A percentile compares a stretch with the other conserved stretches of the same genome.
phyloP scores from a whole-genome alignment of 495 filamentous ascomycete species.

The Podospora pseudopauciseta region DNA sequence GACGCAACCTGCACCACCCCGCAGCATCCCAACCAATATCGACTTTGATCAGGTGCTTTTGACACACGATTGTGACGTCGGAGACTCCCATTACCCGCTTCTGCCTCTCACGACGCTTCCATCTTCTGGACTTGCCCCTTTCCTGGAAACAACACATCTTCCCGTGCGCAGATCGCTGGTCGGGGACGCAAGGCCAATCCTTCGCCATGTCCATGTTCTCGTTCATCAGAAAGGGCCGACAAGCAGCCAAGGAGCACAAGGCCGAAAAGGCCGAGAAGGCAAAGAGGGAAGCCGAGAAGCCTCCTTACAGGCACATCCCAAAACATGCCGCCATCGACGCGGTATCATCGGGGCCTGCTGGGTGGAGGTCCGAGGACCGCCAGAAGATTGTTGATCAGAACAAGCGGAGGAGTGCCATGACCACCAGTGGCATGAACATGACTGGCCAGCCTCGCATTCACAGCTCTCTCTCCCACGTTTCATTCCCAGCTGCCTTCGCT shows the following conservation, averaged over 20 bases:
- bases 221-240: constrained; percentile 43
- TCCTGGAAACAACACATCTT: not conserved
- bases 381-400: constrained; percentile 43
- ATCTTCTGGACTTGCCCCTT: not conserved
- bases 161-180: not conserved
- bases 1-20: constrained; percentile 8
- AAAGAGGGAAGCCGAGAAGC: constrained; percentile 38
- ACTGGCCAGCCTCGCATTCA: constrained; percentile 40
- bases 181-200: not conserved
- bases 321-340: constrained; percentile 57
- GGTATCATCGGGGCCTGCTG: constrained; percentile 48
- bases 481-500: constrained; percentile 40
- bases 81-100: not conserved
- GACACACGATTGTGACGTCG: constrained; percentile 3
- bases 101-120: not conserved
- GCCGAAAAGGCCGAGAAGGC: constrained; percentile 43
- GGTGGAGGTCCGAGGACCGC: constrained; percentile 44
- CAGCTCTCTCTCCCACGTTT: constrained; percentile 42
- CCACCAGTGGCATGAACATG: constrained; percentile 32
- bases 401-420: constrained; percentile 40
- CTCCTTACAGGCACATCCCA: constrained; percentile 53
- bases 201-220: constrained; percentile 52
- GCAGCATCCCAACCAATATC: not conserved
- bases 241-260: constrained; percentile 49
- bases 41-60: constrained; percentile 5